Evolutionary conservation across 2,329 filamentous ascomycete species (phyloP), one percentile per base, ranked within the genome.

Genomic region (Myotisia sp.): DNA sequence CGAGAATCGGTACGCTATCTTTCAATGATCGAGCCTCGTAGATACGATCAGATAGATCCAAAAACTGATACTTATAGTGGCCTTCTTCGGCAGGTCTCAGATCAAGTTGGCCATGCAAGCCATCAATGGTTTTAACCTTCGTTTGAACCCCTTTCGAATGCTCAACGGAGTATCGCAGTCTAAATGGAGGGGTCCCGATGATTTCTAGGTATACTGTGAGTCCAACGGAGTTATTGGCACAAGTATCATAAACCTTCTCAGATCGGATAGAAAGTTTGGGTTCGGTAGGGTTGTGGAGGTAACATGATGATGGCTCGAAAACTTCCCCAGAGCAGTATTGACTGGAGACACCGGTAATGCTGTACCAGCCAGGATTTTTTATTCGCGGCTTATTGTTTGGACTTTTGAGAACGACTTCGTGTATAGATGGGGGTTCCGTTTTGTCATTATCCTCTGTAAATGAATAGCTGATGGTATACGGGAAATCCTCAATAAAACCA

Each of bases 201-300:
- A 98, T 67, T 52, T 95, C 85, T 32, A 98, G 63, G 49, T 90
- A 80, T 26, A 98, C 82, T 7, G 79, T 73, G 36, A 98, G 69
- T 26, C 90, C 90, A 41, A 98, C 82, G 0, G 90, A 84, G 50
- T 85, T 93, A 30, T 86, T 85, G 22, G 86, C 87, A 54, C 90
- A 98, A 53, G 92, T 92, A 56, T 98, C 90, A 34, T 83, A 80
- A 27, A 98, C 85, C 42, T 85, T 78, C 46, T 92, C 80, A 5
- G 75, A 68, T 20, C 70, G 70, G 32, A 98, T 64, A 3, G 72
- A 66, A 38, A 98, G 56, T 36, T 78, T 74, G 6, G 90, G 90
- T 57, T 93, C 78, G 0, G 90, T 77, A 4, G 90, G 90, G 44
- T 95, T 98, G 44, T 92, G 68, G 35, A 98, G 64, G 38, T 93